Conservation (phyloP, 495 filamentous ascomycete genomes). For the Penicillium taxi region DNA sequence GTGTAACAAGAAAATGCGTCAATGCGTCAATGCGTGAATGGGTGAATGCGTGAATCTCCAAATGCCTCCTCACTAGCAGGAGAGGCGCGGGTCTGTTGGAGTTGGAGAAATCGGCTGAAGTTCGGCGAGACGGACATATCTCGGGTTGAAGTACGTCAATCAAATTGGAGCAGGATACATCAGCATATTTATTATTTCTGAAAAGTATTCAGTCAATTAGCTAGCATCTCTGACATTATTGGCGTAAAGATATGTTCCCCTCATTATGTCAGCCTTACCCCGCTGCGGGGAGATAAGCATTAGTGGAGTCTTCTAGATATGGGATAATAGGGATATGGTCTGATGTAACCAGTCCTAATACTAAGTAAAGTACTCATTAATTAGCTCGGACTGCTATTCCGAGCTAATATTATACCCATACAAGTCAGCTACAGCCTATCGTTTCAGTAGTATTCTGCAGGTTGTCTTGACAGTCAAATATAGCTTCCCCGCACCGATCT, state of each 20-base stretch:
- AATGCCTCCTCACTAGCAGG: constrained; percentile 17
- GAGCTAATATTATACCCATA: not conserved
- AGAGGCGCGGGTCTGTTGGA: constrained; percentile 11
- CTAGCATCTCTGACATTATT: too few species aligned
- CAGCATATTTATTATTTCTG: too few species aligned
- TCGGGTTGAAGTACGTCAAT: too few species aligned
- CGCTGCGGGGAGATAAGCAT: constrained; percentile 7
- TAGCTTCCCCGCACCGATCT: not conserved
- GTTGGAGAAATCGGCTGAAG: constrained; percentile 19
- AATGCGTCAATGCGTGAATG: too few species aligned
- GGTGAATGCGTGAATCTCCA: constrained; percentile 11
- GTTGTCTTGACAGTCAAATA: not conserved
- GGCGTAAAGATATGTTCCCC: too few species aligned
- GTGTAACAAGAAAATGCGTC: too few species aligned
- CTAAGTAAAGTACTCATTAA: not conserved
- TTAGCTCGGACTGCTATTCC: not conserved
- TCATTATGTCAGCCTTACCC: constrained; percentile 21
- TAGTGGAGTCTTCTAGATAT: not conserved
- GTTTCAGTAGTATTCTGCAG: not conserved
- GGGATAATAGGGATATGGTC: not conserved
- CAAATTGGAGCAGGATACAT: too few species aligned
- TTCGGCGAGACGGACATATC: constrained; percentile 12
- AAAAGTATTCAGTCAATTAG: too few species aligned
- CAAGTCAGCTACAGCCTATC: not conserved
- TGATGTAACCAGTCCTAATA: not conserved